phyloP scores from a whole-genome alignment of 2,329 filamentous ascomycete genomes.

The Trichoderma citrinoviride region DNA sequence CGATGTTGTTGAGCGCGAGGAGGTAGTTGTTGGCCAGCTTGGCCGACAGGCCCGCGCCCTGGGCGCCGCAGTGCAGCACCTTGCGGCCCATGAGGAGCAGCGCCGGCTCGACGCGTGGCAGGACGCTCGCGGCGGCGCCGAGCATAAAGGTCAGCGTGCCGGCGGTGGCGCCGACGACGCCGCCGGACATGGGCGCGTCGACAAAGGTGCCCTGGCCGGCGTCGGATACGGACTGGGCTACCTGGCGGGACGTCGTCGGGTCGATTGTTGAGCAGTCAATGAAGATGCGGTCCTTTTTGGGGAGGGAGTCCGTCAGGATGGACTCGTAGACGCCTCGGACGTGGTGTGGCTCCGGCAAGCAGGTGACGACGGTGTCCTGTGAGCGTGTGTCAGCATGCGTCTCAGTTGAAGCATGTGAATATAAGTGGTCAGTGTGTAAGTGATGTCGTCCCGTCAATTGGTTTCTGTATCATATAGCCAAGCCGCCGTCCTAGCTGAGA shows the following conservation, averaged over 20 bases:
- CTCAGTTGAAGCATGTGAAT: constrained; percentile 36
- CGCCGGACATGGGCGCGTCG: constrained; percentile 95
- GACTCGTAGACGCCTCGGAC: constrained; percentile 78
- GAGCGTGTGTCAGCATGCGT: constrained; percentile 19
- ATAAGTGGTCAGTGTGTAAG: neutral
- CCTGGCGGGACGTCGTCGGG: constrained; percentile 74
- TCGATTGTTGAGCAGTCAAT: constrained; percentile 98
- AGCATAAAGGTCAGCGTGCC: constrained; percentile 96
- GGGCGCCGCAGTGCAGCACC: constrained; percentile 79
- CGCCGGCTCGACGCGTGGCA: constrained; percentile 64
- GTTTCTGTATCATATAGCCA: constrained; percentile 67
- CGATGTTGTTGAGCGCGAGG: constrained; percentile 86
- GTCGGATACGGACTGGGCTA: constrained; percentile 66
- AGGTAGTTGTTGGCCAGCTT: constrained; percentile 98
- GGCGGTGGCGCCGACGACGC: constrained; percentile 84
- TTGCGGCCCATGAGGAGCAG: constrained; percentile 81
- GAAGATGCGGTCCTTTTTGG: constrained; percentile 67
- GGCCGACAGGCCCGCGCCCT: constrained; percentile 81
- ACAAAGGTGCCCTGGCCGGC: constrained; percentile 74
- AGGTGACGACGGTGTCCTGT: constrained; percentile 83
- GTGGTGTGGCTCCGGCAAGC: constrained; percentile 83
- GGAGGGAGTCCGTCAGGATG: constrained; percentile 60
- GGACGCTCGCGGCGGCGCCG: constrained; percentile 61
- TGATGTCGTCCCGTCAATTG: constrained; percentile 47
- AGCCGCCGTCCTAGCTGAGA: constrained; percentile 53